phyloP scores from a whole-genome alignment of 2,329 filamentous ascomycete species.

The Xylaria polymorpha region DNA sequence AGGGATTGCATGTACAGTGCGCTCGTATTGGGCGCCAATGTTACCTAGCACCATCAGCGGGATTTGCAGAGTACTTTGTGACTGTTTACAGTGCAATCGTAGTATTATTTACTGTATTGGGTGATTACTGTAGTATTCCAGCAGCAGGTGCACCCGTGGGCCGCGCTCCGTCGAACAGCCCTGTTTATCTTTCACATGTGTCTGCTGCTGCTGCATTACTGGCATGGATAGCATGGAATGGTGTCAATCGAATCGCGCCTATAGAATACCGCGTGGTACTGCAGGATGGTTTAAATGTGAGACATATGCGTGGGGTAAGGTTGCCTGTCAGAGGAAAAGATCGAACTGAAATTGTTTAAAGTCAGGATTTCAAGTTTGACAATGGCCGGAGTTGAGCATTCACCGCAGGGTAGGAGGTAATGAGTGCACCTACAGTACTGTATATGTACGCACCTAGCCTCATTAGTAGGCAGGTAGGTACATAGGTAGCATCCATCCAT shows the following conservation, averaged over 20 bases:
- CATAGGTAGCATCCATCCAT: too few species aligned
- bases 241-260: background rate
- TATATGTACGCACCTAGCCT: background rate
- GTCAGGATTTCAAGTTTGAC: constrained; percentile 4
- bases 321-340: background rate
- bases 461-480: background rate
- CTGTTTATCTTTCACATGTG: constrained; percentile 6
- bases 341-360: background rate
- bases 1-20: constrained; percentile 9
- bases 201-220: background rate
- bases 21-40: constrained; percentile 9
- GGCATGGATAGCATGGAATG: background rate
- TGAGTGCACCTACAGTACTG: too few species aligned
- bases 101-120: background rate
- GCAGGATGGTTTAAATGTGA: background rate
- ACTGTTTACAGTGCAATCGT: background rate
- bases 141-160: background rate
- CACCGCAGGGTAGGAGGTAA: background rate
- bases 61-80: background rate
- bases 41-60: background rate
- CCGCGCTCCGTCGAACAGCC: background rate
- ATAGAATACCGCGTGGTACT: background rate
- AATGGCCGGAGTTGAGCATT: background rate
- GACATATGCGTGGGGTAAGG: constrained; percentile 2
- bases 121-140: background rate